Base-by-base conservation (phyloP, 768 basidiomycete species). In the Clitopilus hobsonii region DNA sequence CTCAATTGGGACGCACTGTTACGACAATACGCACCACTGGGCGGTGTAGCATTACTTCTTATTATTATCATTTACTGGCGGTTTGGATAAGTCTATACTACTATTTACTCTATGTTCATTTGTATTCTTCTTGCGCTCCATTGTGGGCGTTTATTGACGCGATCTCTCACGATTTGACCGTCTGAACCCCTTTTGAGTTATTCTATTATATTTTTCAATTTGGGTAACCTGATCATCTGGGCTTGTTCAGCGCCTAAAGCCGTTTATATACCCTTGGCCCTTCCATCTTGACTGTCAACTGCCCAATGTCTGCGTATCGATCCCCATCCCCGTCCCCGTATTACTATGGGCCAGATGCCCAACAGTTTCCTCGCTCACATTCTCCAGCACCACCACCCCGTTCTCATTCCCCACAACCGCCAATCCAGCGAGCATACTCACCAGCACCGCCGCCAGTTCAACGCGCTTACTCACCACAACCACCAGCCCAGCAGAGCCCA, bases 1-100 rank as follows among this genome's bases (percentile, higher is more conserved):
- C 90, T 99, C 72, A 98, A 98, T 66, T 67, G 95, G 53, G 83
- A 95, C 61, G 93, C 94, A 13, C 88, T 98, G 86, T 68, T 98
- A 60, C 85, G 97, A 57, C 93, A 98, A 66, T 99, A 95, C 71
- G 97, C 95, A 32, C 97, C 97, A 1, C 70, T 98, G 53, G 94
- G 82, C 47, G 94, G 88, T 18, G 80, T 95, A 41, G 82, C 76
- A 18, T 74, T 98, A 59, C 78, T 99, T 61, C 63, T 97, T 52
- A 74, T 98, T 59, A 77, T 92, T 59, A 65, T 92, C 50, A 62
- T 91, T 36, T 89, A 83, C 73, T 92, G 90, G 89, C 83, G 85
- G 67, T 90, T 91, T 64, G 72, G 75, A 56, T 78, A 67, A 70
- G 62, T 38, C 41, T 69, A 73, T 85, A 58, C 64, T 32, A 36